A percentile compares a stretch with the other conserved stretches of the same genome.
These are phyloP conservation scores for Cladorrhinum sp. DNA, from an alignment of 2,329 filamentous ascomycete species.

Conservation along the genomic window DNA sequence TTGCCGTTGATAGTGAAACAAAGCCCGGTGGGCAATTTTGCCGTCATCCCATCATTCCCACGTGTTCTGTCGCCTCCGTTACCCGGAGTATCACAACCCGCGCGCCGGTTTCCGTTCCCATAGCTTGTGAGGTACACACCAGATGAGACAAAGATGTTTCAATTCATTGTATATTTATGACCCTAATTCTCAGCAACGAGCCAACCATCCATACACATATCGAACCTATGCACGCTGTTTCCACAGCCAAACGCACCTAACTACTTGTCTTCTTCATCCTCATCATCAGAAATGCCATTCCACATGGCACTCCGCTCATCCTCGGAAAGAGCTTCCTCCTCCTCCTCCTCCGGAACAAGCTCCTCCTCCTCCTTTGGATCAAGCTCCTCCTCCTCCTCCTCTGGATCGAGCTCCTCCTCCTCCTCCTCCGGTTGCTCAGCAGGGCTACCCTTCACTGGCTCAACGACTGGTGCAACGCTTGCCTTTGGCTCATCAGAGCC, in stretches of 20 bases:
- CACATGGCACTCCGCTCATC: neutral
- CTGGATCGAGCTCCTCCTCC: neutral
- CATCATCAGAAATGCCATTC: neutral
- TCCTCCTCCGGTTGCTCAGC: neutral
- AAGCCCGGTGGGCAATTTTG: neutral
- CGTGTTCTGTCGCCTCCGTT: neutral
- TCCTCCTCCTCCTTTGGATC: no score
- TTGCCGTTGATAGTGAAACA: neutral
- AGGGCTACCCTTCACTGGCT: neutral
- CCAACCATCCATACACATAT: slow-evolving; percentile 4
- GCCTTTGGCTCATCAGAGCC: neutral
- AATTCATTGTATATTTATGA: neutral
- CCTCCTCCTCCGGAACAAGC: no score
- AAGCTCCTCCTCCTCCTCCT: no score
- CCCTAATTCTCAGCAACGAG: neutral
- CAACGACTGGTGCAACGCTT: neutral
- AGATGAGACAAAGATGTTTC: neutral
- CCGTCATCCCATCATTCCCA: neutral
- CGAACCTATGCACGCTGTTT: neutral
- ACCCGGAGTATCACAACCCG: neutral
- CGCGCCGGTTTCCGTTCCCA: neutral
- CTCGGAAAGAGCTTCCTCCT: neutral
- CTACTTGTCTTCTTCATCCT: neutral
- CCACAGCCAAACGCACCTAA: neutral
- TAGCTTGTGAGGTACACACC: neutral